Evolutionary conservation across 306 rosid genomes (phyloP).

Genomic region (Purshia tridentata): DNA sequence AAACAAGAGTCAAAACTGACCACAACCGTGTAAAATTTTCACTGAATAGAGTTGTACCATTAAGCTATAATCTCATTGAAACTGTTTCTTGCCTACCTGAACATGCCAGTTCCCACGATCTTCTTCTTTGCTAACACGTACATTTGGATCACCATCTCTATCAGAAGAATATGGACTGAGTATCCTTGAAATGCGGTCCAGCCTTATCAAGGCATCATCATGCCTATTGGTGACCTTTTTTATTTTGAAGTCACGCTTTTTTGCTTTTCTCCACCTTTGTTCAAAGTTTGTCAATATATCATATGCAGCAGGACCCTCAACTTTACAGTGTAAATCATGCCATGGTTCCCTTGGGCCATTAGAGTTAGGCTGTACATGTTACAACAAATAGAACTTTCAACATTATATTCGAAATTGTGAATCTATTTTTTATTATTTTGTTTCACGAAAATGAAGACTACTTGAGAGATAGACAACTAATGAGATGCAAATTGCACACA

Average conservation of each 20-base stretch:
- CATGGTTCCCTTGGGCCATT: slow-evolving; percentile 65
- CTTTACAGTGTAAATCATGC: slow-evolving; percentile 53
- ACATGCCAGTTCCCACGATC: slow-evolving; percentile 71
- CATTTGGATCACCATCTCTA: slow-evolving; percentile 38
- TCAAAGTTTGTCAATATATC: slow-evolving; percentile 70
- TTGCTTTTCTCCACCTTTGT: slow-evolving; percentile 75
- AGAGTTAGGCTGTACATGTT: slow-evolving; percentile 36
- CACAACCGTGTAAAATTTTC: slow-evolving; percentile 9
- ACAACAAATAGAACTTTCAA: background rate
- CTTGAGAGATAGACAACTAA: background rate
- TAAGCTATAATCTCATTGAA: slow-evolving; percentile 6
- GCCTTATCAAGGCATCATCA: slow-evolving; percentile 63
- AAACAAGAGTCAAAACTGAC: slow-evolving; percentile 34
- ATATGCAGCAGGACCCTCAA: slow-evolving; percentile 85
- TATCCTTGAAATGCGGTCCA: slow-evolving; percentile 70
- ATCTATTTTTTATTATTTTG: background rate
- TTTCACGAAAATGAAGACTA: background rate
- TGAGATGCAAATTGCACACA: background rate
- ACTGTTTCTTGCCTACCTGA: slow-evolving; percentile 47
- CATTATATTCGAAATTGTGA: background rate
- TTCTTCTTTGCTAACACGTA: slow-evolving; percentile 38
- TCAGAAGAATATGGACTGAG: slow-evolving; percentile 40
- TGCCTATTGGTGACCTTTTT: slow-evolving; percentile 56
- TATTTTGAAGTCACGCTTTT: slow-evolving; percentile 60
- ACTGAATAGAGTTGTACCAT: background rate